Conservation (phyloP, 176 grass and related monocot species). For the Lolium rigidum region DNA sequence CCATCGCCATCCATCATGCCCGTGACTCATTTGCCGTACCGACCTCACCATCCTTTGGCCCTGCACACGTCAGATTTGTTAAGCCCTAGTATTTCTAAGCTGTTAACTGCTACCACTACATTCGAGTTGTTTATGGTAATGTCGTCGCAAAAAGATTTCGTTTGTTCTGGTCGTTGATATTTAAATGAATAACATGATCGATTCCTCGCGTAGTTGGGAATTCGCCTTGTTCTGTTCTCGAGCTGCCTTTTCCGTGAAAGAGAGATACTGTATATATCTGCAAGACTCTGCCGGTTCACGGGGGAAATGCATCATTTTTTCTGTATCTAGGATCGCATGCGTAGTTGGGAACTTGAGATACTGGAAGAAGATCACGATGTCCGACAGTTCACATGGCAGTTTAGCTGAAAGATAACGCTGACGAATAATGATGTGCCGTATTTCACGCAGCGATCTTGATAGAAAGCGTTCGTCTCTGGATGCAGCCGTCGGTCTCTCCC, state of each 20-base stretch:
- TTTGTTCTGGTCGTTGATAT: neutral
- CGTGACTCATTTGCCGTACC: neutral
- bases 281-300: neutral
- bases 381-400: neutral
- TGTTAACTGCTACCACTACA: slow-evolving; percentile 10
- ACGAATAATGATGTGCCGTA: neutral
- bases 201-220: neutral
- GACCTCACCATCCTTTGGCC: neutral
- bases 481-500: neutral
- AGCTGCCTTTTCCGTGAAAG: neutral
- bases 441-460: neutral
- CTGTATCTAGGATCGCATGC: neutral
- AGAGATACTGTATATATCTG: neutral
- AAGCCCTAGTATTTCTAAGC: neutral
- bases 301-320: neutral
- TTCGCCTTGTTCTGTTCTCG: neutral
- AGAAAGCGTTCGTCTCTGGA: neutral
- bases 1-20: neutral
- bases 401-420: neutral
- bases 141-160: no score
- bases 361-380: neutral
- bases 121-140: no score
- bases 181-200: neutral
- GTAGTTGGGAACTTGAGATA: no score
- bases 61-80: neutral